Conservation (phyloP, 495 filamentous ascomycete genomes). For the Aspergillus haitiensis region DNA sequence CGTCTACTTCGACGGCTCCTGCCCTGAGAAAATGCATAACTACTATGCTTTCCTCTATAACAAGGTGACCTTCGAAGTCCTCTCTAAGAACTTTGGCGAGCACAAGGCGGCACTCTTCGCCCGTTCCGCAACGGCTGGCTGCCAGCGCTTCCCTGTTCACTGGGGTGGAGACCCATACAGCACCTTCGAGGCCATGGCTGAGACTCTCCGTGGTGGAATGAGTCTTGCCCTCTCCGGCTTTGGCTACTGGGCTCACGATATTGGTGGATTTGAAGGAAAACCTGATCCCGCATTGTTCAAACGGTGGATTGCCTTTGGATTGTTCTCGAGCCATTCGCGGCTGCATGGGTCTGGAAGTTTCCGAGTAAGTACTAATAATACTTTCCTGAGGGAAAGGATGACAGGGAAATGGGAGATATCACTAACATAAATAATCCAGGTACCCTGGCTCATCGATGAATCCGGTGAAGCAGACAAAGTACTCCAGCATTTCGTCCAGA, state of each 20-base stretch:
- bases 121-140: conserved; percentile 16
- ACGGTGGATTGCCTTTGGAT: conserved; percentile 17
- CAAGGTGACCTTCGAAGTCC: conserved; percentile 19
- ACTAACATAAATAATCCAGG: conserved; percentile 6
- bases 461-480: conserved; percentile 14
- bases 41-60: conserved; percentile 20
- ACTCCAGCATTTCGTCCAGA: conserved; percentile 10
- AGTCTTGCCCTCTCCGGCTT: conserved; percentile 18
- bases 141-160: conserved; percentile 19
- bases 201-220: conserved; percentile 18
- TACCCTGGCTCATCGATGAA: conserved; percentile 15
- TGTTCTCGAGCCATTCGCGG: conserved; percentile 19
- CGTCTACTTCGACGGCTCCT: conserved; percentile 18
- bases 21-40: conserved; percentile 18
- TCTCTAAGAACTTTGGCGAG: conserved; percentile 9
- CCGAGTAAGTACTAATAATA: not conserved
- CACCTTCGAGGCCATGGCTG: conserved; percentile 17
- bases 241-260: conserved; percentile 19
- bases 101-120: conserved; percentile 19
- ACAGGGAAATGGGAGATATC: not conserved
- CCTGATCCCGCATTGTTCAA: conserved; percentile 17
- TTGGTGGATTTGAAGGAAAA: conserved; percentile 18
- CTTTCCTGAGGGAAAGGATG: not conserved
- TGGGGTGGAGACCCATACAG: conserved; percentile 20
- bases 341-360: conserved; percentile 18